Evolutionary conservation across 805 yeast genomes (phyloP).

Genomic region (Yamadazyma paraphyllophila): DNA sequence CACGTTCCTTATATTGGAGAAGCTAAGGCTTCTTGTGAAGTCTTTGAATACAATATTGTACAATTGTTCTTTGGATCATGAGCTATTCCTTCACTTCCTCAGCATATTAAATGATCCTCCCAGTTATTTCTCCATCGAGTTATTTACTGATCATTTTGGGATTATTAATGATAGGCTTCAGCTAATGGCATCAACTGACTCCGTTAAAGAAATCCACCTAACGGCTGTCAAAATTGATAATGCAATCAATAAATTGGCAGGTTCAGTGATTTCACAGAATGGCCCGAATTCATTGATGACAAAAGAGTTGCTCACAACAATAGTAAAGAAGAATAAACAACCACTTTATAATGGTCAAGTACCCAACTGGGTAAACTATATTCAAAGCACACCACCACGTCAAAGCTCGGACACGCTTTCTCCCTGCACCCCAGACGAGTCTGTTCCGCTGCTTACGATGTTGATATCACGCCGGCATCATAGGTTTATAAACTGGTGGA

Average conservation of each 20-base stretch:
- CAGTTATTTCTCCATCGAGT: constrained; percentile 10
- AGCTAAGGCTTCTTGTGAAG: constrained; percentile 5
- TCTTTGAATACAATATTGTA: constrained; percentile 1
- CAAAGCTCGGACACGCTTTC: background rate
- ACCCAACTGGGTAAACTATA: background rate
- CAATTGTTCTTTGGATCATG: constrained; percentile 6
- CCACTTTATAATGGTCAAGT: background rate
- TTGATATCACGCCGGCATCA: background rate
- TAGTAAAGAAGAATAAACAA: background rate
- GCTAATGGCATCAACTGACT: background rate
- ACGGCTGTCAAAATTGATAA: constrained; percentile 4
- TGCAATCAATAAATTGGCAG: background rate
- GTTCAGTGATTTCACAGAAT: background rate
- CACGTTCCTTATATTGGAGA: constrained; percentile 6
- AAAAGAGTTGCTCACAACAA: background rate
- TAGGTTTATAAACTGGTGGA: background rate
- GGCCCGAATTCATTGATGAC: background rate
- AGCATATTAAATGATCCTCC: constrained; percentile 4
- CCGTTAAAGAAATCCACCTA: background rate
- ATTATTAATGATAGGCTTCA: constrained; percentile 6
- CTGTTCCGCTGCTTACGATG: background rate
- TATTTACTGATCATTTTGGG: constrained; percentile 5
- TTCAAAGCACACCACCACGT: background rate
- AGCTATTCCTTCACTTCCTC: constrained; percentile 9
- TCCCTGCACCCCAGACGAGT: background rate